Base-by-base conservation (phyloP, 352 stramenopile species). In the Globisporangium mamillatum region DNA sequence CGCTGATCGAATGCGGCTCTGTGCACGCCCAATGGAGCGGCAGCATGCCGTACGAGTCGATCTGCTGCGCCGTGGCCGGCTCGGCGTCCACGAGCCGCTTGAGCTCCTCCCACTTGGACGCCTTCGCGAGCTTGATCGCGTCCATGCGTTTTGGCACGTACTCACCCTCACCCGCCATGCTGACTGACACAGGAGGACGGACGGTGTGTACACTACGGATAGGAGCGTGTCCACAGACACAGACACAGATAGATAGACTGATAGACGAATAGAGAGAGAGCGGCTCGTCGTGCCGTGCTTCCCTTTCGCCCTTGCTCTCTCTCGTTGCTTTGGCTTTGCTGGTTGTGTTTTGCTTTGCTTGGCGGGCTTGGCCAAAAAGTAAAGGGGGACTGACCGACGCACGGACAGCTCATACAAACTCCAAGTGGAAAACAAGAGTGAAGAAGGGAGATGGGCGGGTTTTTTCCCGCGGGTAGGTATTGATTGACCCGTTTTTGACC, bases 11-110 rank as follows among this genome's bases (percentile, higher is more conserved):
- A 59, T 91, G 81, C 4, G 85, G 83, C 72, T 95, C 88, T 0
- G 88, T 96, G 70, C 88, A 96, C 14, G 88, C 86, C 88, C 88
- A 96, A 68, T 96, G 88, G 52, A 96, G 81, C 57, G 88, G 88
- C 63, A 96, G 73, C 88, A 96, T 96, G 53, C 86, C 88, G 72
- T 94, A 96, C 53, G 83, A 90, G 74, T 96, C 88, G 64, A 81
- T 75, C 63, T 96, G 85, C 69, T 93, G 83, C 56, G 88, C 88
- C 18, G 76, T 78, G 27, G 66, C 54, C 48, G 88, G 80, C 60
- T 96, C 87, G 7, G 74, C 76, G 71, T 94, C 86, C 60, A 96
- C 81, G 53, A 96, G 78, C 18, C 74, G 74, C 48, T 80, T 77
- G 56, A 96, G 80, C 68, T 93, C 86, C 16, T 89, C 84, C 88